A percentile compares a stretch with the other conserved stretches of the same genome.
Conservation (phyloP, 164 flowering plant genomes). For the Litsea cubeba region DNA sequence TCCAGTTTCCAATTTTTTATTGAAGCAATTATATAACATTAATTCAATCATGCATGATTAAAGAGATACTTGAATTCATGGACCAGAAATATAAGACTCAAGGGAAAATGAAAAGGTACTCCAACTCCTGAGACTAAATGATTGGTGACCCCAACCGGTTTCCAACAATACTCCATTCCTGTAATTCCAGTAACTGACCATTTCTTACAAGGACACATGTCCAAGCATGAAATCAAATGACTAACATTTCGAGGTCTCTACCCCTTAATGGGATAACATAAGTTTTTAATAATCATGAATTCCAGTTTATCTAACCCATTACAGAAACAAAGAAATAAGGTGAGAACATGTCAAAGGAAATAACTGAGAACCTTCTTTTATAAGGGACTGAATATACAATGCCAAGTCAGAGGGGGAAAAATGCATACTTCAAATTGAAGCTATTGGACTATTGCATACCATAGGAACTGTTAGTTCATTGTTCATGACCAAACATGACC, state of each 20-base stretch:
- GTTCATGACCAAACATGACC: conserved; percentile 80
- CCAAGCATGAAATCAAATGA: no score
- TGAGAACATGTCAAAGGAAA: background rate
- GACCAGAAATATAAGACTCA: no score
- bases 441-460: conserved; percentile 38
- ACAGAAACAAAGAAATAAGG: background rate
- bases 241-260: no score
- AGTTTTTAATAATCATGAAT: background rate
- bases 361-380: background rate
- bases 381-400: no score
- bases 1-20: background rate
- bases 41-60: no score
- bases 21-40: background rate
- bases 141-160: no score
- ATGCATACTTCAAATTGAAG: background rate
- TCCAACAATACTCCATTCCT: no score
- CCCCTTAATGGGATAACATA: background rate
- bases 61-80: no score
- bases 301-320: conserved; percentile 1
- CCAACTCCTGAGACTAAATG: no score
- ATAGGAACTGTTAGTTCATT: conserved; percentile 73
- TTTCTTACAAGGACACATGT: no score
- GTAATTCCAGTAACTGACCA: no score
- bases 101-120: no score
- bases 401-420: background rate